Evolutionary conservation across 441 rosid species (phyloP).

Genomic region (Codiaeum variegatum): DNA sequence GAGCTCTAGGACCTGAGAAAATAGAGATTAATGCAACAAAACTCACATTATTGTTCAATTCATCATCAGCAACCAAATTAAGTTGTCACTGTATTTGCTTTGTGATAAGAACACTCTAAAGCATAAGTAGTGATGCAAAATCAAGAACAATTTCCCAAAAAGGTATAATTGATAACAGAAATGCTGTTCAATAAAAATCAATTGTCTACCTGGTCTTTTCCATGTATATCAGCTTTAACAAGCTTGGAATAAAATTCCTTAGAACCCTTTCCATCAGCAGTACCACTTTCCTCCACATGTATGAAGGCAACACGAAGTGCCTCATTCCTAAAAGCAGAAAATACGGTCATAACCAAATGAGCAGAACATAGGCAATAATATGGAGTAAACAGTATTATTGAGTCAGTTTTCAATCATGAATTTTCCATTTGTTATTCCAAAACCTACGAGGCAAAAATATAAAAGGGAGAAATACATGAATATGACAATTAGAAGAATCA

Average conservation of each 20-base stretch:
- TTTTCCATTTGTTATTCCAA: background rate
- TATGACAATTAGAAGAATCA: background rate
- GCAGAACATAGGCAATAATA: conserved; percentile 1
- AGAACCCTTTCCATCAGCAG: conserved; percentile 44
- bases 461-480: background rate
- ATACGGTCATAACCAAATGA: background rate
- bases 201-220: conserved; percentile 86
- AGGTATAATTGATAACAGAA: background rate
- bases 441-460: background rate
- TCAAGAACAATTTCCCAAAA: background rate
- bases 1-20: background rate
- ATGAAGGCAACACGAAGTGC: conserved; percentile 97
- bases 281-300: conserved; percentile 72
- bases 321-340: conserved; percentile 56
- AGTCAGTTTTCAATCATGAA: background rate
- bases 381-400: background rate
- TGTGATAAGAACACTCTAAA: background rate
- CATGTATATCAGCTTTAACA: conserved; percentile 93
- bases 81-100: background rate
- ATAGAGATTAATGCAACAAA: background rate
- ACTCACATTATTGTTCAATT: background rate
- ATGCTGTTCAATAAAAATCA: conserved; percentile 16
- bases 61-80: background rate
- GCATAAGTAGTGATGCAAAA: background rate
- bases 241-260: conserved; percentile 81